These are phyloP conservation scores for Rhodotorula diobovata DNA, from an alignment of 768 basidiomycete species.

Conservation along the genomic window DNA sequence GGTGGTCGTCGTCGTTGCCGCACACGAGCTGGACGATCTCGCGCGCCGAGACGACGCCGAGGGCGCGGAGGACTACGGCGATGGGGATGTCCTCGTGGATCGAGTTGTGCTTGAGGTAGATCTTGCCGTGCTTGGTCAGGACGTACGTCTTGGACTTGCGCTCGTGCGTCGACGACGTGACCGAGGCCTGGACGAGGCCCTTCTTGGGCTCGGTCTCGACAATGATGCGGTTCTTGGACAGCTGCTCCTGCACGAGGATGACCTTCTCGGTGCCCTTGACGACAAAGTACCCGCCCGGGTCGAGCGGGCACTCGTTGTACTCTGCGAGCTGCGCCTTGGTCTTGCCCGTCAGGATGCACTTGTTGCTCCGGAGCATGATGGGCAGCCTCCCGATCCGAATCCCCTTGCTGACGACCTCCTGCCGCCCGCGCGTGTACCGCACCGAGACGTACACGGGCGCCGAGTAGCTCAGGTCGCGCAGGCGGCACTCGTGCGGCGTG, in stretches of 20 bases:
- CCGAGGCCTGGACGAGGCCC: conserved; percentile 81
- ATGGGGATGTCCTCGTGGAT: conserved; percentile 96
- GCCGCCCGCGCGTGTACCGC: conserved; percentile 87
- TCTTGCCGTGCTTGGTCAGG: conserved; percentile 85
- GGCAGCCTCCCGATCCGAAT: conserved; percentile 87
- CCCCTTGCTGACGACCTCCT: conserved; percentile 72
- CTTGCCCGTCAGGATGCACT: conserved; percentile 79
- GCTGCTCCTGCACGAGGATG: conserved; percentile 95
- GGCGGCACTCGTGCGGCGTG: conserved; percentile 93
- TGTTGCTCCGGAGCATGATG: conserved; percentile 93
- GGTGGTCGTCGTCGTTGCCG: conserved; percentile 83
- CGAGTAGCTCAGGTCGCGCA: conserved; percentile 90
- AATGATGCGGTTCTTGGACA: conserved; percentile 98
- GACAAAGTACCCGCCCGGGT: conserved; percentile 99
- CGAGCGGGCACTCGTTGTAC: conserved; percentile 94
- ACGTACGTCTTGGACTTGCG: conserved; percentile 96
- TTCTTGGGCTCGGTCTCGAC: conserved; percentile 90
- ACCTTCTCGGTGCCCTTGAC: conserved; percentile 99
- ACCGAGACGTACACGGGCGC: conserved; percentile 91
- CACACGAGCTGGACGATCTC: conserved; percentile 92
- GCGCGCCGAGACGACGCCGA: conserved; percentile 94
- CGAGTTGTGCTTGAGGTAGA: conserved; percentile 95
- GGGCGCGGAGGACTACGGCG: conserved; percentile 89
- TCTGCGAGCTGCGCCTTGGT: conserved; percentile 76
- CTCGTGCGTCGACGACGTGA: conserved; percentile 69